Evolutionary conservation across 2,329 filamentous ascomycete species (phyloP), one percentile per base, ranked within the genome.

Genomic region (Clarireedia monteithiana): DNA sequence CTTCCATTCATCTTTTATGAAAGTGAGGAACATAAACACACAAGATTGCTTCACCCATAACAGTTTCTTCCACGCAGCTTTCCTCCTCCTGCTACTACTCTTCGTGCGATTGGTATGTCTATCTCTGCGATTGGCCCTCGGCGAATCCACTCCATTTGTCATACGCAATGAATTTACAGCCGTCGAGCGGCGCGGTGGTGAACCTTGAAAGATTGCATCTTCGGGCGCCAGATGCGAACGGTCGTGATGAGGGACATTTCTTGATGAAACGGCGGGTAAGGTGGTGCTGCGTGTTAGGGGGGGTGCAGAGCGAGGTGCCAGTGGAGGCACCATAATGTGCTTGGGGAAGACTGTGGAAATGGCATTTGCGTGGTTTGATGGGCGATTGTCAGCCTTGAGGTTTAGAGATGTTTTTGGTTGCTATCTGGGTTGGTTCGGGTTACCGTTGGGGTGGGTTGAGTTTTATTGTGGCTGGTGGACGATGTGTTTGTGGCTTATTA

Each of bases 41-140:
- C 88, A 96, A 36, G 88, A 89, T 70, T 97, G 94, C 73, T 95
- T 96, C 68, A 99, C 91, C 94, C 94, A 99, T 55, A 99, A 80
- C 62, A 99, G 74, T 75, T 97, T 97, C 78, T 95, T 95, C 89
- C 92, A 97, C 10, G 82, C 82, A 50, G 83, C 82, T 67, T 85
- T 89, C 62, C 85, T 78, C 65, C 83, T 78, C 48, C 87, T 60
- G 58, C 78, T 73, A 24, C 72, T 70, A 59, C 77, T 84, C 55
- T 89, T 60, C 60, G 59, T 59, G n/a, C 64, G 62, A 17, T 63
- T 57, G 39, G 64, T 68, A 45, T 64, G 56, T 48, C 65, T 61
- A 26, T 60, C 62, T 54, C 66, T 63, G 40, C 62, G 60, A 9
- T 57, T 48, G 6, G 58, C 38, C 17, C 60, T 53, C 34, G 60